A percentile compares a stretch with the other conserved stretches of the same genome.
Conservation (phyloP, 2,329 filamentous ascomycete species). For the Cladosporium sp. region DNA sequence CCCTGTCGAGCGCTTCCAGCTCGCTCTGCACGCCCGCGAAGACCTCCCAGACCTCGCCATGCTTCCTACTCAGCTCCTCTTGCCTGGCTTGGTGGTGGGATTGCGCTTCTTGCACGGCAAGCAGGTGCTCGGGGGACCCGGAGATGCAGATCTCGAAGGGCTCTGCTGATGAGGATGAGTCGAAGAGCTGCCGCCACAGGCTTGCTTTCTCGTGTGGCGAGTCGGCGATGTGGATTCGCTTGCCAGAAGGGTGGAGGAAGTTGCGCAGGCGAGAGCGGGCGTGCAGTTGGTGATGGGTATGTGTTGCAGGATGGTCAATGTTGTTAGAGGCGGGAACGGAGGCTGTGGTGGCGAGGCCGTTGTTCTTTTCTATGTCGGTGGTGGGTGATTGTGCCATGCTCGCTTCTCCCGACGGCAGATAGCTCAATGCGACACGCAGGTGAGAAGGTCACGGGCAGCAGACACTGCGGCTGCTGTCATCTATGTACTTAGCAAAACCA, state of each 20-base stretch:
- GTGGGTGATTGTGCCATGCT: neutral
- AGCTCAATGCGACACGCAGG: too few relatives aligned
- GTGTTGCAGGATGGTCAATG: neutral
- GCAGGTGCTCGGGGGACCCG: constrained; percentile 50
- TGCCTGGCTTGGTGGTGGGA: constrained; percentile 50
- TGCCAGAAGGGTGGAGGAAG: constrained; percentile 54
- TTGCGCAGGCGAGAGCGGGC: constrained; percentile 41
- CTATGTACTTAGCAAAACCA: too few relatives aligned
- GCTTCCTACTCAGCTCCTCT: constrained; percentile 44
- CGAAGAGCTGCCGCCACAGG: constrained; percentile 43
- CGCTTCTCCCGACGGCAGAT: too few relatives aligned
- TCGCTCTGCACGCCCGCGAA: constrained; percentile 54
- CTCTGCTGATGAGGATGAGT: constrained; percentile 18
- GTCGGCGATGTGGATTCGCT: constrained; percentile 53
- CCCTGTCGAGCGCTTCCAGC: constrained; percentile 48
- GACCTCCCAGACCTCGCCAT: constrained; percentile 51
- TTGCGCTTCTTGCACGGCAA: constrained; percentile 49
- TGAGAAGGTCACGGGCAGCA: too few relatives aligned
- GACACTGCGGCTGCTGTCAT: too few relatives aligned
- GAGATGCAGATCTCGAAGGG: constrained; percentile 55
- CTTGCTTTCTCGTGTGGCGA: constrained; percentile 52
- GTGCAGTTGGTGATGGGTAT: neutral
- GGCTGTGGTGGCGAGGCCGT: neutral
- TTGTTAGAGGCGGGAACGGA: neutral
- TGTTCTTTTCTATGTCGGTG: neutral